Evolutionary conservation across 2,329 filamentous ascomycete genomes (phyloP), one percentile per base, ranked within the genome.

Genomic region (Colletotrichum sojae): DNA sequence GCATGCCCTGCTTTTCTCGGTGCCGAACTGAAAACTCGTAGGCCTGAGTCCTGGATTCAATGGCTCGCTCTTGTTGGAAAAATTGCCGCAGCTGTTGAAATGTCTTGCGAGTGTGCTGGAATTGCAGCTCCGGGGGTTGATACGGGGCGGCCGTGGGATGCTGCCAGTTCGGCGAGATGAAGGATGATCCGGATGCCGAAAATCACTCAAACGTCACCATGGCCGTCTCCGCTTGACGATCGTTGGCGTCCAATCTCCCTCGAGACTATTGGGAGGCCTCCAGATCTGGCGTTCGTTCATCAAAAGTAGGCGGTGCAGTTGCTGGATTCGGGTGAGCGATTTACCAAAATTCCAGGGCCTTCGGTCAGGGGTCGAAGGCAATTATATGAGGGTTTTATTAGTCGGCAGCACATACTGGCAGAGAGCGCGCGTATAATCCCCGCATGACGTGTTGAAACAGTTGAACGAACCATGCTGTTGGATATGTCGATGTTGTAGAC

Each of bases 191-290:
- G 13, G 40, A 15, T 43, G 40, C 40, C n/a, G 40, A 43, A 43
- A 43, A 43, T 43, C 40, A n/a, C 15, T 10, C 40, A 43, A 43
- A 16, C 40, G 40, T 43, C 40, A 25, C 22, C 22, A 43, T 43
- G 13, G 13, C 16, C 40, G 40, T 43, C 40, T 43, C 16, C 25
- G 49, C 22, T 52, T 16, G 16, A 27, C 22, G 13, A 52, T 8
- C 13, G 25, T 52, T 12, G 20, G 22, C 16, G 25, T 16, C 18
- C 20, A 52, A 18, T 15, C 22, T 61, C 46, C 18, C 57, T 16
- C 20, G n/a, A n/a, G 18, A 52, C 1, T 40, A 43, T n/a, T 18
- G 46, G 36, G 57, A 61, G 57, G 48, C 57, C 46, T 61, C 57
- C 57, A 43, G 39, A 31, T 52, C 22, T 18, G 20, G 6, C 10